Evolutionary conservation across 495 filamentous ascomycete species (phyloP), one percentile per base, ranked within the genome.

Genomic region (Penicillium parvum): DNA sequence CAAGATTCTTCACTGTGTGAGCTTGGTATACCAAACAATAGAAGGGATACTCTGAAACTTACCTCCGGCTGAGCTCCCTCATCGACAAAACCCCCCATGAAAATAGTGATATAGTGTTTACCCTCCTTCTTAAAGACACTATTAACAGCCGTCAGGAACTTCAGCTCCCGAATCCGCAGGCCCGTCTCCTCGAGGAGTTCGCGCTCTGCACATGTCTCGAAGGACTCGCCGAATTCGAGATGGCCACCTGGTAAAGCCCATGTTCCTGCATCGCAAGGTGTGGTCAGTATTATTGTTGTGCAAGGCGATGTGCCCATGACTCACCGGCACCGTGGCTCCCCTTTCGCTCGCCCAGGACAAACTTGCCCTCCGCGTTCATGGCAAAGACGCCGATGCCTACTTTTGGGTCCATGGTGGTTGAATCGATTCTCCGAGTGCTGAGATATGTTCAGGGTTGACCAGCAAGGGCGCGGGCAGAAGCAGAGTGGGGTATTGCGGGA

Each of bases 111-210:
- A 46, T 86, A 86, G 50, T 86, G 83, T 57, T 78, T 80, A 0
- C 56, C 56, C 25, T 66, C 66, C 0, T 53, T 58, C 1, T 50
- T 49, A 47, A 85, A 79, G n/a, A 79, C 46, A 40, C 76, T 75
- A 46, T 86, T 83, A 15, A 78, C 84, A 11, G 77, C 61, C 3
- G 74, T 75, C 18, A 83, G 21, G 22, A 78, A 65, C 18, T 60
- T 64, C 20, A 75, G 22, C 7, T 73, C 66, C 1, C 30, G 50
- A 7, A 85, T 69, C 0, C 58, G 39, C 3, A 86, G 63, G 3
- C 76, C 83, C 0, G 84, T 84, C 57, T 88, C 84, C 55, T 88
- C 83, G 7, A 78, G 60, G 1, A 77, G 64, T 54, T 86, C 84
- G n/a, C 84, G 74, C 35, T 58, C 70, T 0, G 82, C 82, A 52